Conservation (phyloP, 1,284 basidiomycete species). For the Malassezia globosa region DNA sequence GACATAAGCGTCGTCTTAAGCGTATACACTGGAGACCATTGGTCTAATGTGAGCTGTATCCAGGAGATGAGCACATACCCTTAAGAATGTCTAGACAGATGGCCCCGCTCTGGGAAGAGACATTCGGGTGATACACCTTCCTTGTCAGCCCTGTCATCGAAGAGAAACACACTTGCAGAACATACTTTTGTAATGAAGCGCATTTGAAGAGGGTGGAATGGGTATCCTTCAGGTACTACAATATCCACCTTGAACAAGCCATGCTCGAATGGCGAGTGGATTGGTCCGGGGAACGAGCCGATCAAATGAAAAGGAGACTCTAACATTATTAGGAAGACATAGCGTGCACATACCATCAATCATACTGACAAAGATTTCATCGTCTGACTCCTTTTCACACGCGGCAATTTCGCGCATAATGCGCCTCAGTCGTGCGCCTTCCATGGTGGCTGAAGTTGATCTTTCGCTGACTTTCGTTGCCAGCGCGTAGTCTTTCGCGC, state of each 20-base stretch:
- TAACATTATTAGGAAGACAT: neutral
- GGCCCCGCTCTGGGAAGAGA: slow-evolving; percentile 83
- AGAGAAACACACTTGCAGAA: slow-evolving; percentile 66
- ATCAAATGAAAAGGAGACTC: slow-evolving; percentile 28
- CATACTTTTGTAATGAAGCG: slow-evolving; percentile 52
- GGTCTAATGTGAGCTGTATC: slow-evolving; percentile 10
- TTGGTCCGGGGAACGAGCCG: slow-evolving; percentile 33
- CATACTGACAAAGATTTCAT: slow-evolving; percentile 70
- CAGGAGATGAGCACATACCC: slow-evolving; percentile 62
- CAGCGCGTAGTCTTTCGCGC: slow-evolving; percentile 6
- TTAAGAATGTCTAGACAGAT: slow-evolving; percentile 75
- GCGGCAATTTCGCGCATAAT: slow-evolving; percentile 74
- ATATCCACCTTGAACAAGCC: slow-evolving; percentile 91
- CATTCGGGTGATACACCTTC: slow-evolving; percentile 79
- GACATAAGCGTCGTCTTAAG: slow-evolving; percentile 94
- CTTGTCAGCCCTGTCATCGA: slow-evolving; percentile 52
- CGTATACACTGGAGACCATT: slow-evolving; percentile 54
- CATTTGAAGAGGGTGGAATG: slow-evolving; percentile 97
- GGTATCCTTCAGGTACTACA: slow-evolving; percentile 78
- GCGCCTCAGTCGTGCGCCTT: slow-evolving; percentile 71
- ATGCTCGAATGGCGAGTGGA: slow-evolving; percentile 82
- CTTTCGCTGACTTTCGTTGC: neutral
- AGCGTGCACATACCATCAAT: slow-evolving; percentile 54
- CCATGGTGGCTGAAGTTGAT: no score
- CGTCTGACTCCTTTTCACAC: slow-evolving; percentile 83